phyloP scores from a whole-genome alignment of 805 yeast species.

The Wickerhamomyces subpelliculosus region DNA sequence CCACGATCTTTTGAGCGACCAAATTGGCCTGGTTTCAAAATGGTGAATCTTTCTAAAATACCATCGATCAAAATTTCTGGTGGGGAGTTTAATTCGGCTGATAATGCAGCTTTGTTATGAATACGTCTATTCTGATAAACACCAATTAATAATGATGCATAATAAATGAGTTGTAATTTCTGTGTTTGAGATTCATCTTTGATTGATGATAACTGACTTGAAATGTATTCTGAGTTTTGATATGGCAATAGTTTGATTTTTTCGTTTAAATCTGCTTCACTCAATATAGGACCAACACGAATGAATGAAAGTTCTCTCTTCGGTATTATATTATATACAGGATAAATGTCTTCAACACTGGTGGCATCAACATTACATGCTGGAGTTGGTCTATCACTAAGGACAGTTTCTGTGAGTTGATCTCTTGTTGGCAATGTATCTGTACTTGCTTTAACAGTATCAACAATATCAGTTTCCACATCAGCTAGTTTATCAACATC shows the following conservation, averaged over 20 bases:
- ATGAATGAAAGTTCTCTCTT: constrained; percentile 54
- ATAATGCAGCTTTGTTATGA: constrained; percentile 49
- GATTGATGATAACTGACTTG: constrained; percentile 33
- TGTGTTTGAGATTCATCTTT: constrained; percentile 41
- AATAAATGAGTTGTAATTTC: constrained; percentile 67
- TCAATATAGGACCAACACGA: constrained; percentile 54
- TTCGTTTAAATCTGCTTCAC: constrained; percentile 43
- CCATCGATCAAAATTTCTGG: constrained; percentile 70
- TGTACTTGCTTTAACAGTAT: constrained; percentile 65
- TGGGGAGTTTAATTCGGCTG: constrained; percentile 60
- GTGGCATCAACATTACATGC: constrained; percentile 71
- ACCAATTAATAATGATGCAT: constrained; percentile 74
- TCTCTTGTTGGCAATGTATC: constrained; percentile 65
- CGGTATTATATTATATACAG: constrained; percentile 65
- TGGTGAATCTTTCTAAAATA: constrained; percentile 64
- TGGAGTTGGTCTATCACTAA: constrained; percentile 80
- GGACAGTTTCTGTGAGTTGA: constrained; percentile 49
- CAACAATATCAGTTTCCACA: constrained; percentile 75
- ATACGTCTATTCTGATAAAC: constrained; percentile 68
- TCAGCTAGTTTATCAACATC: constrained; percentile 77
- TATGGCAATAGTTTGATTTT: constrained; percentile 59
- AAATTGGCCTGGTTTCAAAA: constrained; percentile 51
- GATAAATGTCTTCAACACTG: constrained; percentile 75
- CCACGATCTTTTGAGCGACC: constrained; percentile 73
- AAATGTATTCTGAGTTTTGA: constrained; percentile 47